phyloP scores from a whole-genome alignment of 805 yeast genomes.

The Metschnikowia lunata region DNA sequence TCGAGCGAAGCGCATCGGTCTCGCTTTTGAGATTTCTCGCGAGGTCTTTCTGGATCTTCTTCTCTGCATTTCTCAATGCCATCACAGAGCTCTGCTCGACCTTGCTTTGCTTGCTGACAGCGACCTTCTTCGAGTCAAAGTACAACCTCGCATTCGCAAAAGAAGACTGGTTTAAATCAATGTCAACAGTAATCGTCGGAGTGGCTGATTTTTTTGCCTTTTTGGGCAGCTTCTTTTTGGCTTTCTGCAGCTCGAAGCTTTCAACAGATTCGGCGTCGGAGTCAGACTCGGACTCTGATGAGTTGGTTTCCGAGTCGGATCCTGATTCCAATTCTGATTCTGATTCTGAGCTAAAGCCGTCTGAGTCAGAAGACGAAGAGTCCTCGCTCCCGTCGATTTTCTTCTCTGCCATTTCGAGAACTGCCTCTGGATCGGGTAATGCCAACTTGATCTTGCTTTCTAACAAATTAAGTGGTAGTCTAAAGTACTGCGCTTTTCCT shows the following conservation, averaged over 20 bases:
- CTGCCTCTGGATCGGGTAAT: slow-evolving; percentile 47
- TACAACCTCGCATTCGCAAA: slow-evolving; percentile 85
- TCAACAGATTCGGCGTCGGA: slow-evolving; percentile 10
- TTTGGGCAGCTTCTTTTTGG: slow-evolving; percentile 12
- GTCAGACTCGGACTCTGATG: slow-evolving; percentile 27
- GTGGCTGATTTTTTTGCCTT: slow-evolving; percentile 11
- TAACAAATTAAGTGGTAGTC: slow-evolving; percentile 63
- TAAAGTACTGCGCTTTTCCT: slow-evolving; percentile 56
- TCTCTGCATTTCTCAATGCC: slow-evolving; percentile 81
- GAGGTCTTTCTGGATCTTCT: slow-evolving; percentile 68
- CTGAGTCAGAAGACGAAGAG: slow-evolving; percentile 19
- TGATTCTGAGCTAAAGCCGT: slow-evolving; percentile 4
- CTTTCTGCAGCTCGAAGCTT: slow-evolving; percentile 11
- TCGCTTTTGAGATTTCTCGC: slow-evolving; percentile 57
- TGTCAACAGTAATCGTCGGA: slow-evolving; percentile 45
- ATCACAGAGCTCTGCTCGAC: slow-evolving; percentile 72
- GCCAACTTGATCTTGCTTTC: slow-evolving; percentile 60
- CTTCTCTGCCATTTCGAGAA: slow-evolving; percentile 11
- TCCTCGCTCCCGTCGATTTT: slow-evolving; percentile 16
- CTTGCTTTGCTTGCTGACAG: slow-evolving; percentile 71
- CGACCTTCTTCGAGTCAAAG: slow-evolving; percentile 71
- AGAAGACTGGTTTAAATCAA: slow-evolving; percentile 70
- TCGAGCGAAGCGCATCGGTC: slow-evolving; percentile 45
- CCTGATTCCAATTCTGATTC: slow-evolving; percentile 23
- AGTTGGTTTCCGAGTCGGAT: slow-evolving; percentile 28